Percentiles rank a stretch among this genome's conserved stretches.
Evolutionary conservation across 371 early-diverging fungal species (phyloP).

Genomic region (Capillidium heterosporum): DNA sequence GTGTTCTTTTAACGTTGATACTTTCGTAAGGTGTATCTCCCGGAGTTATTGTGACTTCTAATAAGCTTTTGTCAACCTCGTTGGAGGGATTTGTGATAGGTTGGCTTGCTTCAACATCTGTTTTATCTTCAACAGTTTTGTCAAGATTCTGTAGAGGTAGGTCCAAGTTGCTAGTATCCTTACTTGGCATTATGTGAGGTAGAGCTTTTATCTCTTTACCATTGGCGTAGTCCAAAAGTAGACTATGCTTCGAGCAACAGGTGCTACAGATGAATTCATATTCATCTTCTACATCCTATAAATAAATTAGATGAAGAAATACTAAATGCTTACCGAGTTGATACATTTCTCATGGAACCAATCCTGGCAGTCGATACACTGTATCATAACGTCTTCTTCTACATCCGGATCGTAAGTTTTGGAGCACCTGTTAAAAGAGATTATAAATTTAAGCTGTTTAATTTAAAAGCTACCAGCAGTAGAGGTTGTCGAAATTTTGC

Average conservation of each 20-base stretch:
- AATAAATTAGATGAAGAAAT: conserved; percentile 10
- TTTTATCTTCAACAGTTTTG: too few relatives aligned
- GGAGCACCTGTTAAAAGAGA: conserved; percentile 30
- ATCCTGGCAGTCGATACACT: conserved; percentile 71
- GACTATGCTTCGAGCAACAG: conserved; percentile 40
- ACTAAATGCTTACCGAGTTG: conserved; percentile 22
- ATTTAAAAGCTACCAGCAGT: conserved; percentile 38
- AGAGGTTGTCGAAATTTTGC: conserved; percentile 59
- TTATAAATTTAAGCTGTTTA: neutral
- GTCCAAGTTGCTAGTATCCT: too few relatives aligned
- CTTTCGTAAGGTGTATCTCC: too few relatives aligned
- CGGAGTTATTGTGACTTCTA: too few relatives aligned
- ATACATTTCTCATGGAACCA: conserved; percentile 78
- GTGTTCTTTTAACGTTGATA: neutral
- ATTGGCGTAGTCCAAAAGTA: conserved; percentile 19
- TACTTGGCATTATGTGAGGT: too few relatives aligned
- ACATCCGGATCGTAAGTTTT: conserved; percentile 43
- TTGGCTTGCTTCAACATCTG: too few relatives aligned
- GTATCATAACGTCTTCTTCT: conserved; percentile 60
- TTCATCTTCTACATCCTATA: conserved; percentile 42
- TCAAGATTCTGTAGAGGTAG: too few relatives aligned
- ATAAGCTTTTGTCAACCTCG: too few relatives aligned
- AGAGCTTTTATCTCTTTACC: too few relatives aligned
- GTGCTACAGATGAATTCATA: conserved; percentile 61
- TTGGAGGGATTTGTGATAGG: too few relatives aligned